phyloP scores from a whole-genome alignment of 2,329 filamentous ascomycete species.

The Verticillium dahliae region DNA sequence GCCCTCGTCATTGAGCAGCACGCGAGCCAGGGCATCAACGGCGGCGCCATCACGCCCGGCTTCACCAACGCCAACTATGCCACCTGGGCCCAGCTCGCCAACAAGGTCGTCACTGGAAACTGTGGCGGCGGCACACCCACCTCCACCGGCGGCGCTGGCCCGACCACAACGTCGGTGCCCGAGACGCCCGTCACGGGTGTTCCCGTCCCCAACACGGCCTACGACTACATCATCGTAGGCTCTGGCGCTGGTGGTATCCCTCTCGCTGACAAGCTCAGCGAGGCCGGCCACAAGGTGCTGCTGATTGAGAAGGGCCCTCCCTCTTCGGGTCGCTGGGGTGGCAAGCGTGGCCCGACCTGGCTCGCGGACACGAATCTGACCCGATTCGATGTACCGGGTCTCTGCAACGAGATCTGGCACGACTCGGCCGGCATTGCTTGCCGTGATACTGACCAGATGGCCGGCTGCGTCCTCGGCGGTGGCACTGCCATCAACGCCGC shows the following conservation, averaged over 20 bases:
- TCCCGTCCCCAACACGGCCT: slow-evolving; percentile 28
- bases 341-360: slow-evolving; percentile 56
- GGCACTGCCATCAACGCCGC: slow-evolving; percentile 62
- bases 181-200: slow-evolving; percentile 23
- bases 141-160: background rate
- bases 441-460: slow-evolving; percentile 65
- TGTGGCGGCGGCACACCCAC: slow-evolving; percentile 22
- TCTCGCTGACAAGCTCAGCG: slow-evolving; percentile 56
- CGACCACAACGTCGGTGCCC: slow-evolving; percentile 16
- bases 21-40: slow-evolving; percentile 44
- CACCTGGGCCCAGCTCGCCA: slow-evolving; percentile 36
- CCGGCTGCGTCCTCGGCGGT: slow-evolving; percentile 64
- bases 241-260: slow-evolving; percentile 55
- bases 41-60: slow-evolving; percentile 28
- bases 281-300: slow-evolving; percentile 58
- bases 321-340: slow-evolving; percentile 60
- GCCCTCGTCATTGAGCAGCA: slow-evolving; percentile 45
- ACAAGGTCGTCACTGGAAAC: slow-evolving; percentile 27
- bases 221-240: slow-evolving; percentile 60
- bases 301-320: slow-evolving; percentile 55
- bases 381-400: slow-evolving; percentile 64
- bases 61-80: slow-evolving; percentile 32
- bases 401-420: slow-evolving; percentile 65
- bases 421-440: slow-evolving; percentile 59
- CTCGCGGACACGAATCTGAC: slow-evolving; percentile 55